A percentile compares a stretch with the other conserved stretches of the same genome.
These are phyloP conservation scores for Emericellopsis atlantica DNA, from an alignment of 2,329 filamentous ascomycete genomes.

Conservation along the genomic window DNA sequence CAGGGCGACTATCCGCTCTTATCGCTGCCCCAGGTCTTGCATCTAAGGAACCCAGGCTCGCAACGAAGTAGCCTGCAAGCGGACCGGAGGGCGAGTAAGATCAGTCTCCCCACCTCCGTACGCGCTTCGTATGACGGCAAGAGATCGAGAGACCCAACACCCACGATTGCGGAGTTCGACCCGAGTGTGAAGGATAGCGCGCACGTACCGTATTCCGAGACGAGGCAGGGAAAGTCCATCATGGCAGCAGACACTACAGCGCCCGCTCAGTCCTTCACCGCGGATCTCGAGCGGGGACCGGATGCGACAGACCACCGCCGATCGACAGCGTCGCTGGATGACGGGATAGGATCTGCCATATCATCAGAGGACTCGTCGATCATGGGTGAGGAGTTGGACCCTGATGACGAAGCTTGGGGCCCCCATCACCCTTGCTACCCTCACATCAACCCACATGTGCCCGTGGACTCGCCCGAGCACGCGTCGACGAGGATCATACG, in stretches of 20 bases:
- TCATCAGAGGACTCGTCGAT: constrained; percentile 48
- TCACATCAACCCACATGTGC: constrained; percentile 84
- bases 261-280: constrained; percentile 24
- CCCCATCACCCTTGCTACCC: constrained; percentile 90
- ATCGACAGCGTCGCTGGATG: constrained; percentile 35
- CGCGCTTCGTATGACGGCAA: constrained; percentile 41
- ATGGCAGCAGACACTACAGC: constrained; percentile 28
- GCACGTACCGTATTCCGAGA: constrained; percentile 5
- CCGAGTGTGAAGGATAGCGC: constrained; percentile 5
- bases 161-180: constrained; percentile 8
- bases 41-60: constrained; percentile 24
- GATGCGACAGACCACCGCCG: constrained; percentile 26
- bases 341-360: constrained; percentile 39
- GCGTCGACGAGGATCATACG: constrained; percentile 78
- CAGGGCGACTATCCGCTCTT: constrained; percentile 38
- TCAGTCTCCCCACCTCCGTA: constrained; percentile 40
- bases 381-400: constrained; percentile 51
- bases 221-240: constrained; percentile 34
- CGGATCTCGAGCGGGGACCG: constrained; percentile 42
- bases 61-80: constrained; percentile 37
- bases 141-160: constrained; percentile 18
- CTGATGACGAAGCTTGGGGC: constrained; percentile 75
- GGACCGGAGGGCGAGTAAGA: constrained; percentile 28
- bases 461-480: constrained; percentile 62
- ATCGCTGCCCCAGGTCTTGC: constrained; percentile 34